These are phyloP conservation scores for Larix kaempferi DNA, from an alignment of 75 land plant genomes.

Conservation along the genomic window DNA sequence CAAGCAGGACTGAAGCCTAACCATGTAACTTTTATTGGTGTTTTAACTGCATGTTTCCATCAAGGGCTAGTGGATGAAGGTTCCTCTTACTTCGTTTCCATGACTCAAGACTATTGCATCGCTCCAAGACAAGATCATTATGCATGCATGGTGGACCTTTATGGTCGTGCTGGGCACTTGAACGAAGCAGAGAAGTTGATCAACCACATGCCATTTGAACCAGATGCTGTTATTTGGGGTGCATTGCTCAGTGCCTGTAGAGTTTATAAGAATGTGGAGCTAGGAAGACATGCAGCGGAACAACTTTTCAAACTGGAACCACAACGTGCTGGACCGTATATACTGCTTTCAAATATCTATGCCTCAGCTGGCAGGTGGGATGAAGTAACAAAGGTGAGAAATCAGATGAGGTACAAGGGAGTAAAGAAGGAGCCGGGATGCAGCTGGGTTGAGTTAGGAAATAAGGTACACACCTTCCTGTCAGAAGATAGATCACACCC, in stretches of 20 bases:
- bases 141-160: conserved; percentile 15
- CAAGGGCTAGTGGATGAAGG: conserved; percentile 11
- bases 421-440: conserved; percentile 10
- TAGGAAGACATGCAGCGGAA: conserved; percentile 8
- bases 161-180: conserved; percentile 5
- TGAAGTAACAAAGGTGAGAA: conserved; percentile 6
- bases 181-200: conserved; percentile 16
- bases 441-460: conserved; percentile 9
- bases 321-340: conserved; percentile 8
- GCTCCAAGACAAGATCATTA: conserved; percentile 10
- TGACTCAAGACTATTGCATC: not conserved
- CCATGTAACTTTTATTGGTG: conserved; percentile 6
- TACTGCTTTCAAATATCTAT: conserved; percentile 18
- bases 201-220: conserved; percentile 11
- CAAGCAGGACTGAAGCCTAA: conserved; percentile 7
- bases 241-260: conserved; percentile 12
- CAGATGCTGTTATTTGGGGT: conserved; percentile 13
- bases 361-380: conserved; percentile 13
- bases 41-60: conserved; percentile 14
- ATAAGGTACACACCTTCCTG: conserved; percentile 10
- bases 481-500: conserved; percentile 10
- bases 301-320: conserved; percentile 10
- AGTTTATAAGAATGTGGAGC: conserved; percentile 9
- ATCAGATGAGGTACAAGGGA: conserved; percentile 8
- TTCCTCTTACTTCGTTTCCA: conserved; percentile 10